Evolutionary conservation across 257 asterid species (phyloP), one percentile per base, ranked within the genome.

Genomic region (Fraxinus cuspidata): DNA sequence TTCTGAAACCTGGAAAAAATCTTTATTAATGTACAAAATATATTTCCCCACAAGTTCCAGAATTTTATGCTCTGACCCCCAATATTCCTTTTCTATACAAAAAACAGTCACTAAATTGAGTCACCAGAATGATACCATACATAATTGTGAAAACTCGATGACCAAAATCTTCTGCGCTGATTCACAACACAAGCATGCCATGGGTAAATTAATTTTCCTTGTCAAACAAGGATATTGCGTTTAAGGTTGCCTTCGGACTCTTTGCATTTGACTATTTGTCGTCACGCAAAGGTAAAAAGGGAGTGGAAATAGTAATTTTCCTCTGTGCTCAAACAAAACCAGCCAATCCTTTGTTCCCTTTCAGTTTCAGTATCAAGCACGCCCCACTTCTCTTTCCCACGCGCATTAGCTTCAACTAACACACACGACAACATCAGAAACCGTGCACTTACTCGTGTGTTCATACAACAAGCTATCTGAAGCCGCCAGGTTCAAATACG

Each of bases 61-160:
- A 75, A 81, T 74, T 75, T 25, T 75, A 75, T 75, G 34, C 74
- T n/a, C 81, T 82, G 81, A 31, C 74, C 80, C 40, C 28, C 7
- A 35, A 37, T 34, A 70, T 79, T 51, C 79, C 84, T 21, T 44
- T 76, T 82, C 8, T 80, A 69, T 58, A 58, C 81, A 80, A 71
- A 74, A 40, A 29, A 63, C 65, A 81, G 13, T 78, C 67, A 69
- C 42, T 19, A 73, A 63, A 63, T 34, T 56, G 68, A 63, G 35
- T 68, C 73, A 21, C 58, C 53, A 69, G 42, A 71, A 74, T 81
- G 88, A 84, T 87, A 78, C 85, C 77, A 23, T n/a, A 76, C 84
- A 83, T 67, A 76, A 78, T 49, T 70, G 85, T 79, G 87, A 76
- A 74, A 80, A 74, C 75, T 58, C 60, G 79, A 79, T 63, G 38